Evolutionary conservation across 2,329 filamentous ascomycete genomes (phyloP).

Genomic region (Venturia effusa): DNA sequence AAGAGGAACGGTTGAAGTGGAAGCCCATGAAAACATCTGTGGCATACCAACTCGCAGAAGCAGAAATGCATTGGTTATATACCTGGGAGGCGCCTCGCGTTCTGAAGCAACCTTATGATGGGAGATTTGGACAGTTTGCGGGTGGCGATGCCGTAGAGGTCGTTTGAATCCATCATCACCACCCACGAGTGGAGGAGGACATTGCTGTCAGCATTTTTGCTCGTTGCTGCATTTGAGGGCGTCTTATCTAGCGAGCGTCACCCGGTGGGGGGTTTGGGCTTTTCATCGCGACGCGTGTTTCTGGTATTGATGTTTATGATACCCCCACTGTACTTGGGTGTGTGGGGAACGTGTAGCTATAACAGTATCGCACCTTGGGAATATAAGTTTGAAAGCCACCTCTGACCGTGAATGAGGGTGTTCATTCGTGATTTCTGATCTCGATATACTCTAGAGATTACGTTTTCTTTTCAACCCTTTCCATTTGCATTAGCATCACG

Average conservation of each 20-base stretch:
- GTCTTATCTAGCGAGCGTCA: background rate
- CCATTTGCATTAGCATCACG: no score
- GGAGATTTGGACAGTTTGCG: background rate
- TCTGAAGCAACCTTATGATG: background rate
- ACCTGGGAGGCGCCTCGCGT: constrained; percentile 1
- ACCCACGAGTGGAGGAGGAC: background rate
- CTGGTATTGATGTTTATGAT: background rate
- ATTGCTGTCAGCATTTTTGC: background rate
- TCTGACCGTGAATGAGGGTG: no score
- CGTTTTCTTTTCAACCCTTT: no score
- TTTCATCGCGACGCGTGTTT: background rate
- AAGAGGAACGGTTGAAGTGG: constrained; percentile 11
- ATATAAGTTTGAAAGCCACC: no score
- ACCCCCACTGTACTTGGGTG: background rate
- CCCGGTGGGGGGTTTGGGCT: background rate
- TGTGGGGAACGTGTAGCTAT: background rate
- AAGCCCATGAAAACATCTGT: constrained; percentile 8
- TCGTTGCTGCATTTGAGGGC: background rate
- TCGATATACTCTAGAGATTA: no score
- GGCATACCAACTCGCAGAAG: constrained; percentile 9
- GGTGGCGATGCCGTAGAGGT: background rate
- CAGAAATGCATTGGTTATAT: constrained; percentile 10
- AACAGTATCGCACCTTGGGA: background rate
- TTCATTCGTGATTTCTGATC: no score
- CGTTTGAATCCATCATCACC: background rate